These are phyloP conservation scores for Canavalia ensiformis DNA, from an alignment of 306 rosid species.

Conservation along the genomic window DNA sequence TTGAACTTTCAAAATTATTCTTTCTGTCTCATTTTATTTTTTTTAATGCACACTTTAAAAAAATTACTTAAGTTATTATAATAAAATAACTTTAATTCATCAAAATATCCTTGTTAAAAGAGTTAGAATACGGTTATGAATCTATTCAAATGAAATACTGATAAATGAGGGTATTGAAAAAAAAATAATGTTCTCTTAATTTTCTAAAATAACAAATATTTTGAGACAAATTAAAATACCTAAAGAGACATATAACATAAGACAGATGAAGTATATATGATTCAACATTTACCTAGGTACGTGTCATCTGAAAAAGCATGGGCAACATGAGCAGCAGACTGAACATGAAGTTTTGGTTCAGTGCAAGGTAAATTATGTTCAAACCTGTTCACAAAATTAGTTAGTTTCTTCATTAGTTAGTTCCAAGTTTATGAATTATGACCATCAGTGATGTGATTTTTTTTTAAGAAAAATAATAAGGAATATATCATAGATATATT, in stretches of 20 bases:
- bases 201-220: too few relatives aligned
- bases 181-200: too few relatives aligned
- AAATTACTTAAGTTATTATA: too few relatives aligned
- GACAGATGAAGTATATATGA: neutral
- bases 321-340: conserved; percentile 65
- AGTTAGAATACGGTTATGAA: too few relatives aligned
- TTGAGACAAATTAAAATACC: too few relatives aligned
- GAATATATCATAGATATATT: neutral
- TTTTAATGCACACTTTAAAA: too few relatives aligned
- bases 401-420: neutral
- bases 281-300: conserved; percentile 52
- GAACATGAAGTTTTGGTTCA: conserved; percentile 51
- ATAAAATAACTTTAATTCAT: too few relatives aligned
- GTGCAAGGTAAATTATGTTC: conserved; percentile 58
- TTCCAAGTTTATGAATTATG: conserved; percentile 8
- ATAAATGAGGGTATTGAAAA: too few relatives aligned
- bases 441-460: conserved; percentile 2
- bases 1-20: neutral
- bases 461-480: neutral
- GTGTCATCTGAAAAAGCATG: conserved; percentile 58
- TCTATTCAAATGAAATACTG: too few relatives aligned
- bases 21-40: too few relatives aligned
- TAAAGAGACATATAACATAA: too few relatives aligned
- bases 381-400: conserved; percentile 57
- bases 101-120: too few relatives aligned